These are phyloP conservation scores for Chalciporus sp. DNA, from an alignment of 1,284 basidiomycete species.

Conservation along the genomic window DNA sequence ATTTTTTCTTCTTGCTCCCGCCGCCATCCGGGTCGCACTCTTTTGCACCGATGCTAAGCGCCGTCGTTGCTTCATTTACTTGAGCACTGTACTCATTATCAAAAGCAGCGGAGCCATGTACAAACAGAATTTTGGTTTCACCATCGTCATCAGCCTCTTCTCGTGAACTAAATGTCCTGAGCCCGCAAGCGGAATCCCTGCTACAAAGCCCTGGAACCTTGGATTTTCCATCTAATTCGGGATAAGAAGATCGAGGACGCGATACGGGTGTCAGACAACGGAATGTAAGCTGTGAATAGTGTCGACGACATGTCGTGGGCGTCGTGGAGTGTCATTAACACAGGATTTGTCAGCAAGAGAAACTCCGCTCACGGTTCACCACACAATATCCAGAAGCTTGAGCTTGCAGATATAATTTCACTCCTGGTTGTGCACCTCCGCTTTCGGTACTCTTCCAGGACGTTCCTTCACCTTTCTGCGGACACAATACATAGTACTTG, in stretches of 20 bases:
- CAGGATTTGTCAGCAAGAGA: neutral
- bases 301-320: constrained; percentile 18
- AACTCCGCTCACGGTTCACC: no score
- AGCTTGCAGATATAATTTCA: no score
- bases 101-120: constrained; percentile 21
- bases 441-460: no score
- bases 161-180: constrained; percentile 49
- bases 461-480: no score
- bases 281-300: constrained; percentile 65
- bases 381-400: no score
- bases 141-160: constrained; percentile 30
- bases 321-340: neutral
- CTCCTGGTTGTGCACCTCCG: no score
- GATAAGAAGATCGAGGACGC: constrained; percentile 56
- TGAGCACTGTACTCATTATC: constrained; percentile 26
- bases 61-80: constrained; percentile 68
- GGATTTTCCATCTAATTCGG: constrained; percentile 59
- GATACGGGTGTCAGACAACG: constrained; percentile 68
- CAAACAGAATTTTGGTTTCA: constrained; percentile 29
- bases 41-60: constrained; percentile 90
- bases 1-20: constrained; percentile 52
- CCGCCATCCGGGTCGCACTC: constrained; percentile 71
- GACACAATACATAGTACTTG: no score
- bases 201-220: constrained; percentile 53
- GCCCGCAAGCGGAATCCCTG: constrained; percentile 58